Evolutionary conservation across 2,329 filamentous ascomycete species (phyloP), one percentile per base, ranked within the genome.

Genomic region (Trichoderma polysporum): DNA sequence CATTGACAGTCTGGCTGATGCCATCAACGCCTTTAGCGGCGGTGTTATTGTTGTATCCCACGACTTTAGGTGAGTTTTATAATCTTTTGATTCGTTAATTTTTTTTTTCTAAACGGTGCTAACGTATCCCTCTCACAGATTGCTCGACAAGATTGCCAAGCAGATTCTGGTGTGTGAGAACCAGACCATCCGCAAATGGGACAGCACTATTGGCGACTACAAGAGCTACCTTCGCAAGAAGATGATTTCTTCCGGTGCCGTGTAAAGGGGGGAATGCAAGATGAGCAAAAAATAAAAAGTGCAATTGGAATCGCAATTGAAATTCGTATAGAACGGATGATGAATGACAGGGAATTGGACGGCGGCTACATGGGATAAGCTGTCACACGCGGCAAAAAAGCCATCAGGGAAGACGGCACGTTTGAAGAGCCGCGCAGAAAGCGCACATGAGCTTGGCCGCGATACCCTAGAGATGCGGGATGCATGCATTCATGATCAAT

Each of bases 91-190:
- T 2, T 25, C 4, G 17, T 8, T 27, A n/a, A n/a, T n/a, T 17
- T 2, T 10, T 19, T 22, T 19, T 17, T 33, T 3, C n/a, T n/a
- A 49, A 22, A 54, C 22, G 3, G 15, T 35, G n/a, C n/a, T 17
- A 47, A 50, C 77, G 71, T 74, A 59, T 15, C 35, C 39, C 13
- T n/a, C 4, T 41, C 17, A 66, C 67, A 96, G 94, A 85, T 85
- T 99, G 76, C 89, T 99, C 72, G 95, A 99, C 88, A 97, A 97
- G 86, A 98, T 99, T 79, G 95, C 95, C 74, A 99, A 99, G 87
- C 93, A 99, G 81, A 99, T 99, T 81, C 89, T 99, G 83, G 95
- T 99, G 66, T 99, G 96, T 82, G 95, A 99, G 84, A 93, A 99
- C 89, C 93, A 94, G 87, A 94, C 93, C 15, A 93, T 98, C 74